Evolutionary conservation across 306 rosid species (phyloP).

Genomic region (Acmispon strigosus): DNA sequence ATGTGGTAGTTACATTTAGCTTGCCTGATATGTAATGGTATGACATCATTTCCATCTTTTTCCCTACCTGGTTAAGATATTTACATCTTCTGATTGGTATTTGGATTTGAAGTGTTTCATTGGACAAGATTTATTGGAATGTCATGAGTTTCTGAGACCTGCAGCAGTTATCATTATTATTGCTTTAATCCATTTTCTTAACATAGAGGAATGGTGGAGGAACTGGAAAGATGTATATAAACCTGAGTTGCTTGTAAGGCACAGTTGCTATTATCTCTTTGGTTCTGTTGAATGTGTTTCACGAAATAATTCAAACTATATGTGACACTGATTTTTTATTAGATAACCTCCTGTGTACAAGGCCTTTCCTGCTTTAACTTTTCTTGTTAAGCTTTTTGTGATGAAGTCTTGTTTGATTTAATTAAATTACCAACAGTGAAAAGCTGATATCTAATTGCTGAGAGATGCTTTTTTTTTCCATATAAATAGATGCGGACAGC

Average conservation of each 20-base stretch:
- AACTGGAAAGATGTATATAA: neutral
- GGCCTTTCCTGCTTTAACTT: neutral
- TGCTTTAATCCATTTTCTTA: neutral
- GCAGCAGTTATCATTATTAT: slow-evolving; percentile 1
- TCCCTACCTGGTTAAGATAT: neutral
- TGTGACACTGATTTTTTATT: neutral
- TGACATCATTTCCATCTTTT: neutral
- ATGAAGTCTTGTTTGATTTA: neutral
- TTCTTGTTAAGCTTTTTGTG: neutral
- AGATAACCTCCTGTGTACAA: neutral
- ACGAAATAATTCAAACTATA: neutral
- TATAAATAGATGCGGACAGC: slow-evolving; percentile 46
- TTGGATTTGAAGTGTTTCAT: neutral
- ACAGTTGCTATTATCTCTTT: neutral
- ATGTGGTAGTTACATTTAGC: neutral
- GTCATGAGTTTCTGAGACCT: neutral
- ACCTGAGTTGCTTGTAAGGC: neutral
- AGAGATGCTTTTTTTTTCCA: neutral
- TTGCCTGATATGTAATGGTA: neutral
- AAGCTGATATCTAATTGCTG: slow-evolving; percentile 21
- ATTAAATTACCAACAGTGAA: neutral
- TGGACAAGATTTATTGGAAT: neutral
- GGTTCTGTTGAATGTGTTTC: slow-evolving; percentile 12
- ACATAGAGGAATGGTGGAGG: neutral
- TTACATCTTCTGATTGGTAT: neutral